Evolutionary conservation across 805 yeast genomes (phyloP), one percentile per base, ranked within the genome.

Genomic region (Kluyveromyces dobzhanskii): DNA sequence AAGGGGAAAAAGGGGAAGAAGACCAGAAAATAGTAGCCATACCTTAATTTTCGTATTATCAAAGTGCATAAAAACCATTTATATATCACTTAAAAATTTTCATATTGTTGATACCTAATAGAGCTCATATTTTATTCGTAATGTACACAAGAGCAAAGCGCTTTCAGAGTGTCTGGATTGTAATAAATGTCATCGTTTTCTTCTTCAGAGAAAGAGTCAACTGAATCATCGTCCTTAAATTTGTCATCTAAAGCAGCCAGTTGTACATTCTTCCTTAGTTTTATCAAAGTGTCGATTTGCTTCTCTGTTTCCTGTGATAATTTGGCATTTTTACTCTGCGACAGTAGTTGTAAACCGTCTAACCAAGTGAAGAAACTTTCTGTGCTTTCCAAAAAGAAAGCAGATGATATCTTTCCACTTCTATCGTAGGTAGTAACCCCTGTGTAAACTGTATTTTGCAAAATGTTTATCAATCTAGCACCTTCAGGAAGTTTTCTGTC

Each of bases 361-460:
- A 80, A 62, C 94, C 94, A 85, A 6, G 78, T 73, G 39, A 73
- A 75, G 31, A 80, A 76, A 35, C 75, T 70, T 35, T 80, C 85
- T 45, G 73, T 71, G 1, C 85, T 79, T 42, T 82, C 88, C 11
- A 84, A 73, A 53, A 71, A 84, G 49, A 84, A 80, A n/a, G 68
- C 57, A 40, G 84, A 66, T 9, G 77, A 46, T 14, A 62, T 52
- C 30, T 69, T 67, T 26, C 61, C 61, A 27, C 59, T 53, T 48
- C 68, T 52, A 47, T 67, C 76, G 10, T 68, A 44, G 14, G 80
- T 55, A 1, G 74, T 64, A 37, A 80, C 75, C 50, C 71, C 76
- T 37, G 76, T 78, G 48, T 76, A 75, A 14, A 61, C 71, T 49
- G 60, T 75, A 39, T 81, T 72, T 5, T 83, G 77, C 33, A 70